Base-by-base conservation (phyloP, 176 grass and related monocot species). In the Poa annua region DNA sequence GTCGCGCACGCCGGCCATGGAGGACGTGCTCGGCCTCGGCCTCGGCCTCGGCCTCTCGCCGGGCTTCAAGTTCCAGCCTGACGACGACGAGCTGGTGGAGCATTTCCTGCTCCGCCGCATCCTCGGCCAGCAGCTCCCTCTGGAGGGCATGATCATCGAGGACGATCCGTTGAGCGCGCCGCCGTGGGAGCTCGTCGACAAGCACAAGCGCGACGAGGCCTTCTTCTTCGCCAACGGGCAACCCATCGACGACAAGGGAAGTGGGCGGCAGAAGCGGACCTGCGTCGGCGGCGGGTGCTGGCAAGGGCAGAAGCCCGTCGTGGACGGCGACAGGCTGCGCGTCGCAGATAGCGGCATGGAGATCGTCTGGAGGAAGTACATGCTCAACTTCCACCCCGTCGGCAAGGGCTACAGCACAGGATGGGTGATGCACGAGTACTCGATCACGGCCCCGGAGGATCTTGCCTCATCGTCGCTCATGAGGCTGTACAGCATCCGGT, bases 391-490 rank as follows among this genome's bases (percentile, higher is more conserved):
- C 49, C 29, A 75, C 7, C 4, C 0, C 14, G 4, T n/a, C 2
- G 38, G 87, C 0, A 57, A 68, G 36, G 35, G 5, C 35, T 36
- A 4, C 39, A 41, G 41, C 82, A 72, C 17, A 11, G 80, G 86
- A 5, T 88, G 86, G 86, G 86, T 78, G 1, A 42, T 88, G 80
- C 80, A 88, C 74, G 80, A 88, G 86, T 88, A 88, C 22, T 51
- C 42, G 11, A 35, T 88, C 74, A 49, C 41, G 16, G 14, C 29
- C 10, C 41, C 80, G 32, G 0, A 21, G 0, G 24, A 65, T 19
- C 41, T 79, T 16, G 41, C 77, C 9, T 45, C 56, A 4, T 49
- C 41, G 16, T 29, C 77, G 24, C 0, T 79, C 1, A 45, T 45
- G 44, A 79, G 77, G 59, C 24, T 66, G 45, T 67, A 67, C 8